These are phyloP conservation scores for Martiniozyma asiatica DNA, from an alignment of 1,139 yeast species.

Conservation along the genomic window DNA sequence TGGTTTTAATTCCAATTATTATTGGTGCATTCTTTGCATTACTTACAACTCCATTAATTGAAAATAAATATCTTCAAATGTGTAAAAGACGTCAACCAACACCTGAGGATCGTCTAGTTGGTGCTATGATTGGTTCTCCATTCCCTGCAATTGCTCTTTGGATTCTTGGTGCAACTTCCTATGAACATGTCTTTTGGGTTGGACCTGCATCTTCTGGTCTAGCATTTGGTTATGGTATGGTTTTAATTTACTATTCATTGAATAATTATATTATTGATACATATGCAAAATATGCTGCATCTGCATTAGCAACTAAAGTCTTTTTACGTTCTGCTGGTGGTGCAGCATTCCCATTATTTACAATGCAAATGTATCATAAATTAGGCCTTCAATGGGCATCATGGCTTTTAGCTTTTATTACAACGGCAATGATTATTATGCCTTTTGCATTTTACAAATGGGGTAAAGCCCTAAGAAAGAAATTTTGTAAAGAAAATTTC, in stretches of 20 bases:
- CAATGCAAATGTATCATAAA: slow-evolving; percentile 67
- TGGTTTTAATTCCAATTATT: slow-evolving; percentile 78
- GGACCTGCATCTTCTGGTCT: slow-evolving; percentile 89
- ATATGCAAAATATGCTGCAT: slow-evolving; percentile 78
- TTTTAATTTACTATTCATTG: slow-evolving; percentile 71
- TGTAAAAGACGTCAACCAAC: slow-evolving; percentile 50
- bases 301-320: slow-evolving; percentile 83
- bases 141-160: slow-evolving; percentile 81
- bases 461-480: slow-evolving; percentile 55
- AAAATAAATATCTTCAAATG: slow-evolving; percentile 42
- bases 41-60: slow-evolving; percentile 59
- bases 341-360: slow-evolving; percentile 73
- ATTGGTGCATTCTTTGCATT: slow-evolving; percentile 75
- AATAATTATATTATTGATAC: slow-evolving; percentile 86
- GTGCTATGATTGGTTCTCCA: slow-evolving; percentile 86
- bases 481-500: slow-evolving; percentile 57
- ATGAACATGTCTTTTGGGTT: slow-evolving; percentile 74
- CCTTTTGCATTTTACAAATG: slow-evolving; percentile 68
- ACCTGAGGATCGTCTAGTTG: slow-evolving; percentile 79
- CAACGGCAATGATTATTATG: slow-evolving; percentile 71
- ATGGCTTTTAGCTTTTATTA: slow-evolving; percentile 71
- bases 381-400: slow-evolving; percentile 78
- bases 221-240: slow-evolving; percentile 90
- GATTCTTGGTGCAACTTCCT: slow-evolving; percentile 82
- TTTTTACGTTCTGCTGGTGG: slow-evolving; percentile 81